These are phyloP conservation scores for Forsythia viridissima DNA, from an alignment of 257 asterid genomes.

Conservation along the genomic window DNA sequence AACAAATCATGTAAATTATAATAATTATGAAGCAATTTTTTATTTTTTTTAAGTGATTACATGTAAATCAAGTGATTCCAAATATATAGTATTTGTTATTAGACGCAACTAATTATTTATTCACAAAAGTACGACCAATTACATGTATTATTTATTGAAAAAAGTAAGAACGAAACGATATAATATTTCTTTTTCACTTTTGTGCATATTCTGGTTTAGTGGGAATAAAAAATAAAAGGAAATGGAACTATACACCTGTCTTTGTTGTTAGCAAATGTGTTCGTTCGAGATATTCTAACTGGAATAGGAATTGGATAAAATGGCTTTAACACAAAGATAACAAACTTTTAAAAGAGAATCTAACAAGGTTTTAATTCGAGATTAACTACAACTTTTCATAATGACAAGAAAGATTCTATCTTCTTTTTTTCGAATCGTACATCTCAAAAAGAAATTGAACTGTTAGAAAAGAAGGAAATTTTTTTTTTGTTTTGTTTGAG, in stretches of 20 bases:
- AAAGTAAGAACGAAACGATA: neutral
- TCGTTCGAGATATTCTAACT: neutral
- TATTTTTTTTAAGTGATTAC: too few species aligned
- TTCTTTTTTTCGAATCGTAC: too few species aligned
- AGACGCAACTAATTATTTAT: too few species aligned
- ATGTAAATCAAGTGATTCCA: too few species aligned
- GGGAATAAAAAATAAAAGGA: conserved; percentile 22
- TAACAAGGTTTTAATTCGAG: conserved; percentile 17
- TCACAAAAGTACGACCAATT: too few species aligned
- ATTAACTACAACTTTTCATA: conserved; percentile 20
- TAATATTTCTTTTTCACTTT: neutral
- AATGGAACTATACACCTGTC: conserved; percentile 17
- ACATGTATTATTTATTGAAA: neutral
- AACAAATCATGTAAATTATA: too few species aligned
- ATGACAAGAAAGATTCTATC: conserved; percentile 10
- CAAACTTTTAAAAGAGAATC: conserved; percentile 12
- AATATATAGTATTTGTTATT: too few species aligned
- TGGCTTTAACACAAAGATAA: conserved; percentile 6
- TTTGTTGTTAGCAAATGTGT: conserved; percentile 7
- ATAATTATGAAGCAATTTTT: too few species aligned
- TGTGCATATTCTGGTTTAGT: conserved; percentile 30
- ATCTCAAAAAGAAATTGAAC: too few species aligned
- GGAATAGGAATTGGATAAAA: conserved; percentile 24
- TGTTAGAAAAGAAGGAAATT: too few species aligned
- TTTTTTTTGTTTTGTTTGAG: too few species aligned